Conservation (phyloP, 2,329 filamentous ascomycete species). For the Talaromyces piceae region DNA sequence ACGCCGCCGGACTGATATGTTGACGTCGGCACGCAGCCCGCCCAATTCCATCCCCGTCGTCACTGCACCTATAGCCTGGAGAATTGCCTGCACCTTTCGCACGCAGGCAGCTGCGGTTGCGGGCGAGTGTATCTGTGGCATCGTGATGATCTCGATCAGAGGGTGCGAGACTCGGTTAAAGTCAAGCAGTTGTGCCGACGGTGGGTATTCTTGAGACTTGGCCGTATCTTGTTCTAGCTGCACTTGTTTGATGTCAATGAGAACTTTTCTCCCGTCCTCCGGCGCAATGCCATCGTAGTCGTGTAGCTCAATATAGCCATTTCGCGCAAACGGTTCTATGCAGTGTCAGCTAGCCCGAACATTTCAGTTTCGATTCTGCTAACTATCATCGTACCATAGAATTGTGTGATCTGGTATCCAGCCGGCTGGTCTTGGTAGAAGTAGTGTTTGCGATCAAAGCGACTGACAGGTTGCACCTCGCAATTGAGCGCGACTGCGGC, state of each 20-base stretch:
- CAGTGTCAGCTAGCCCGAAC: slow-evolving; percentile 3
- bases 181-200: slow-evolving; percentile 70
- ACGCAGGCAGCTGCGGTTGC: slow-evolving; percentile 82
- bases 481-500: slow-evolving; percentile 81
- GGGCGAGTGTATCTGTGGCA: slow-evolving; percentile 80
- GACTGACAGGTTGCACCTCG: slow-evolving; percentile 65
- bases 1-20: slow-evolving; percentile 72
- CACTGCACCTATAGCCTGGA: slow-evolving; percentile 75
- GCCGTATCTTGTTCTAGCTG: slow-evolving; percentile 98
- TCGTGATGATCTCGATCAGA: slow-evolving; percentile 89
- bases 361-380: not conserved
- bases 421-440: slow-evolving; percentile 98
- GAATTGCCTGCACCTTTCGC: slow-evolving; percentile 74
- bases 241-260: slow-evolving; percentile 80
- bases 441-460: slow-evolving; percentile 95
- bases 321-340: slow-evolving; percentile 53
- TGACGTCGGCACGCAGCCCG: slow-evolving; percentile 86
- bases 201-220: slow-evolving; percentile 76
- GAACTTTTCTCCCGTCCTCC: slow-evolving; percentile 62
- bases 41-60: slow-evolving; percentile 90
- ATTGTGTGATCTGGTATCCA: slow-evolving; percentile 97
- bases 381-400: slow-evolving; percentile 51
- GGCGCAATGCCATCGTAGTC: slow-evolving; percentile 71
- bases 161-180: slow-evolving; percentile 90
- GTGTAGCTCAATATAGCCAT: slow-evolving; percentile 65